Evolutionary conservation across 345 rosid genomes (phyloP), one percentile per base, ranked within the genome.

Genomic region (Physaria fendleri): DNA sequence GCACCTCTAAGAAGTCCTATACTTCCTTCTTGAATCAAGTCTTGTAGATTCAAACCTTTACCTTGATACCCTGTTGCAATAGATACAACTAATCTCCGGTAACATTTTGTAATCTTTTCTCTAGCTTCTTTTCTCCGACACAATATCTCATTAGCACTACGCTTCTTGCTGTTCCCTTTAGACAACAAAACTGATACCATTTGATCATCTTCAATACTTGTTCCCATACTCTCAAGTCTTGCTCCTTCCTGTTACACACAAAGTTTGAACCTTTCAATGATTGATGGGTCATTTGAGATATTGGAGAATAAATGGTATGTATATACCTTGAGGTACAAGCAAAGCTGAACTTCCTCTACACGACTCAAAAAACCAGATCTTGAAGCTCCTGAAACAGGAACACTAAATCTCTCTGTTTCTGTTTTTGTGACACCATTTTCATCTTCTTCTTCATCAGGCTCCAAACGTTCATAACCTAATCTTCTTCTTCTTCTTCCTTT

Each of bases 1-100:
- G 82, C 84, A 7, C 84, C 87, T 47, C 74, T 56, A 55, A 82
- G 74, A 0, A 82, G 82, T 1, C 87, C 87, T 8, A 82, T 77
- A 64, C 76, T 82, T 39, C 87, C 87, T 65, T 77, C 82, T 55
- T 82, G 87, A 75, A 82, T 66, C 50, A 82, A 61, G 64, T 82
- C 87, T 48, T 75, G 74, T 23, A 79, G 49, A 71, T 75, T 75
- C 56, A 82, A 63, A 34, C 87, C 84, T 75, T 71, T 82, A 56
- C 78, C 84, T 75, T 69, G 82, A 57, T 73, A 82, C 3, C 71
- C 65, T 21, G 39, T 58, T 44, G 87, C 87, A 21, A 82, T 75
- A 42, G 84, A 82, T 29, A 75, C 71, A 47, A 82, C 78, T 0
- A 82, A 81, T 30, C 79, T 58, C 39, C 73, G 62, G 57, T 74